Evolutionary conservation across 2,329 filamentous ascomycete genomes (phyloP), one percentile per base, ranked within the genome.

Genomic region (Curvularia sp.): DNA sequence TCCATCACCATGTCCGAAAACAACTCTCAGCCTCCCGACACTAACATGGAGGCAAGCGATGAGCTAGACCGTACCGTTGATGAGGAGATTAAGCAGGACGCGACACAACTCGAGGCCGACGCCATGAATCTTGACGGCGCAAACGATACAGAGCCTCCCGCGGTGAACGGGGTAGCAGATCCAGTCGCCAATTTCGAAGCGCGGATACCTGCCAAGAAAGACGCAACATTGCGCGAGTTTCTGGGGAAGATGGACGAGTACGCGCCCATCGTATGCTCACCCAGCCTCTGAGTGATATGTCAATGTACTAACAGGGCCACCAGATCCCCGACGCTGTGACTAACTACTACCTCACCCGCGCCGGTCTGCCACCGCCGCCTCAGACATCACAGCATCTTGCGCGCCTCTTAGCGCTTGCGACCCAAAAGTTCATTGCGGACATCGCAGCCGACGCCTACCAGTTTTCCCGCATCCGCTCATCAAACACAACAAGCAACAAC

Each of bases 351-450:
- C 91, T 99, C 81, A 96, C 94, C 36, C 90, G 96, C 69, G 93
- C 94, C 65, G 95, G 95, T 52, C 91, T 99, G 3, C 93, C 95
- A 32, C 94, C 94, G 1, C 93, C 94, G 39, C 93, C 92, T 0
- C 90, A 95, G 70, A 96, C 93, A 51, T 92, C 97, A 71, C 89
- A 89, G 19, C 92, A 93, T 57, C 90, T 99, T 27, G 92, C 94
- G 21, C 92, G 94, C 47, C 89, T 99, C 3, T 89, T 99, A 42
- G 94, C 95, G 2, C 90, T 99, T 8, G 95, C 95, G n/a, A 97
- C 95, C 0, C 95, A 99, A 75, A 99, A 99, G 77, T 99, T 99
- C 83, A 91, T 99, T 70, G 93, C 95, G 58, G 95, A 99, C 77
- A 92, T 99, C 65, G 95, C 95, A 1, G 93, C 95, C 56, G 95